A percentile compares a stretch with the other conserved stretches of the same genome.
Conservation (phyloP, 2,329 filamentous ascomycete genomes). For the Colletotrichum sp. region DNA sequence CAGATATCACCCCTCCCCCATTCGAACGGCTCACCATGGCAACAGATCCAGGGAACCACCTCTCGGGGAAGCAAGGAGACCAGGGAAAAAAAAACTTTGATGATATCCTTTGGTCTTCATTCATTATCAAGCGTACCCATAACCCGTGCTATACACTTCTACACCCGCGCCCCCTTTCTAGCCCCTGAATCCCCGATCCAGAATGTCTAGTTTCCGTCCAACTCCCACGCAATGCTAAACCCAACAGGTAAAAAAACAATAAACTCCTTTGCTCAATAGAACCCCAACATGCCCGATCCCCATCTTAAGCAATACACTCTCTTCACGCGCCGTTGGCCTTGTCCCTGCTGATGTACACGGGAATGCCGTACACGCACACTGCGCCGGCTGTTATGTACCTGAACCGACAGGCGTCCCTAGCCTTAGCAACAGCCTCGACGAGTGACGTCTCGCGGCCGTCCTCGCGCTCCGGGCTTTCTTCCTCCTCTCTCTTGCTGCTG, state of each 20-base stretch:
- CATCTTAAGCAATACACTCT: background rate
- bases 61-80: background rate
- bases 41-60: background rate
- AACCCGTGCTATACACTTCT: background rate
- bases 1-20: background rate
- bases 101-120: background rate
- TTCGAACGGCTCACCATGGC: background rate
- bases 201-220: background rate
- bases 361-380: slow-evolving; percentile 93
- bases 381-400: slow-evolving; percentile 92
- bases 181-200: background rate
- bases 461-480: slow-evolving; percentile 27
- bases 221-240: background rate
- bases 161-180: background rate
- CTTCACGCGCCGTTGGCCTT: background rate
- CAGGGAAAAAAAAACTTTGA: background rate
- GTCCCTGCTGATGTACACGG: slow-evolving; percentile 72
- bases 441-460: slow-evolving; percentile 56
- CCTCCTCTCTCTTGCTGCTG: slow-evolving; percentile 31
- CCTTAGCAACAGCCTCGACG: slow-evolving; percentile 80
- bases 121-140: background rate
- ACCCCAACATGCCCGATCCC: background rate
- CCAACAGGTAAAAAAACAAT: background rate
- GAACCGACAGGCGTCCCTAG: slow-evolving; percentile 81
- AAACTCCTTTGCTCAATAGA: background rate